Conservation (phyloP, 208 protist species). For the Wallacemonas collosoma region DNA sequence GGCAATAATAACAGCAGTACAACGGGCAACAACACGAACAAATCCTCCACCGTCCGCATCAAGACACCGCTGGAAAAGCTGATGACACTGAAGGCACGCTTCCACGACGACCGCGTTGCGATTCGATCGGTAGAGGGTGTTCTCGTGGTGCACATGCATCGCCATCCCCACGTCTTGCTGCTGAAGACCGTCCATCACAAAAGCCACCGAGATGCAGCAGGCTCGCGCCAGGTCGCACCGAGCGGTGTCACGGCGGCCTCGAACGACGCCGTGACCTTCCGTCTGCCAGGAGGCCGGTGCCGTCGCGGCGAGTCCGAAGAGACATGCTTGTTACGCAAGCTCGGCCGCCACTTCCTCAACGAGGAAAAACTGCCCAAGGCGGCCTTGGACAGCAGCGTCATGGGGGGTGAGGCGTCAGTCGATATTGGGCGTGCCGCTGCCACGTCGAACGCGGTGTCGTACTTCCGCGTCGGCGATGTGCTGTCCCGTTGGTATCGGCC, state of each 20-base stretch:
- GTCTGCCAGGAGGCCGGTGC: conserved; percentile 79
- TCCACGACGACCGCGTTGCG: conserved; percentile 75
- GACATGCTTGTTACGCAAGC: conserved; percentile 71
- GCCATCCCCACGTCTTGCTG: conserved; percentile 92
- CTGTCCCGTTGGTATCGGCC: conserved; percentile 82
- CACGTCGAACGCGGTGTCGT: conserved; percentile 32
- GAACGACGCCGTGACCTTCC: conserved; percentile 48
- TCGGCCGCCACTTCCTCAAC: conserved; percentile 68
- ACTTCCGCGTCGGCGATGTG: conserved; percentile 78
- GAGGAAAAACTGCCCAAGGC: conserved; percentile 45
- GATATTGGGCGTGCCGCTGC: conserved; percentile 28
- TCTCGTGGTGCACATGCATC: conserved; percentile 91
- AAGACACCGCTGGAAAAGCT: conserved; percentile 82
- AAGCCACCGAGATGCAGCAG: conserved; percentile 11
- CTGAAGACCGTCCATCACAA: conserved; percentile 48
- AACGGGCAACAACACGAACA: conserved; percentile 22
- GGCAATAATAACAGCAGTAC: conserved; percentile 3
- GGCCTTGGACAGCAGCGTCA: background rate
- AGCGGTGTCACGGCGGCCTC: conserved; percentile 38
- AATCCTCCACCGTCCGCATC: conserved; percentile 29
- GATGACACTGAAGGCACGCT: conserved; percentile 77
- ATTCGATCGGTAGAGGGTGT: conserved; percentile 91
- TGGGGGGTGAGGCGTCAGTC: conserved; percentile 20
- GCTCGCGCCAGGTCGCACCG: conserved; percentile 14
- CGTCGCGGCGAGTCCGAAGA: conserved; percentile 73